A percentile compares a stretch with the other conserved stretches of the same genome.
Evolutionary conservation across 495 filamentous ascomycete species (phyloP).

Genomic region (Trichocladium antarcticum): DNA sequence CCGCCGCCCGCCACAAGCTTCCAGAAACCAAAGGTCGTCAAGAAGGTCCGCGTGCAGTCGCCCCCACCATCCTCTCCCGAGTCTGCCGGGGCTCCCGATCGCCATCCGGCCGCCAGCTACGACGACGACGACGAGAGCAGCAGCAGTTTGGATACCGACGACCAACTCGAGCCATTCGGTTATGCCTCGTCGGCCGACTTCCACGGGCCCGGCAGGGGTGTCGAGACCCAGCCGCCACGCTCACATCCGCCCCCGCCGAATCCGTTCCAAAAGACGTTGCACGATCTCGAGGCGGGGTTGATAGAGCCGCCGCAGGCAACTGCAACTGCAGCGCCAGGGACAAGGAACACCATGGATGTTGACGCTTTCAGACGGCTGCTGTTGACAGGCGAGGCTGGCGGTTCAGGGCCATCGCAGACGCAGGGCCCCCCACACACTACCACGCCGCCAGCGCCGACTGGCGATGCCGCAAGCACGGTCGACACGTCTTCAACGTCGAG

Average conservation of each 20-base stretch:
- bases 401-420: constrained; percentile 10
- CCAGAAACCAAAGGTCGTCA: constrained; percentile 38
- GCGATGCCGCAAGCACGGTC: constrained; percentile 37
- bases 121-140: constrained; percentile 16
- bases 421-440: not conserved
- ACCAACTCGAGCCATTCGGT: constrained; percentile 19
- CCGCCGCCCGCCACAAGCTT: constrained; percentile 31
- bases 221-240: not conserved
- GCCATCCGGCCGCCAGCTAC: constrained; percentile 23
- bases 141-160: constrained; percentile 15
- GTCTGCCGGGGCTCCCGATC: constrained; percentile 24
- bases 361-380: constrained; percentile 51
- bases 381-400: constrained; percentile 45
- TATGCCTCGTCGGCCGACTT: constrained; percentile 4
- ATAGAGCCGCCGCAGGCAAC: constrained; percentile 14
- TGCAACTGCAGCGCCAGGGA: constrained; percentile 8
- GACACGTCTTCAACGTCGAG: constrained; percentile 39
- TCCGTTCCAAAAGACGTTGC: constrained; percentile 40
- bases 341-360: constrained; percentile 45
- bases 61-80: constrained; percentile 44
- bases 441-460: constrained; percentile 1
- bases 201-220: not conserved
- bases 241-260: constrained; percentile 31
- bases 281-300: constrained; percentile 31
- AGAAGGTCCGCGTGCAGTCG: constrained; percentile 47